A percentile compares a stretch with the other conserved stretches of the same genome.
These are phyloP conservation scores for Geosmithia morbida DNA, from an alignment of 2,329 filamentous ascomycete genomes.

Conservation along the genomic window DNA sequence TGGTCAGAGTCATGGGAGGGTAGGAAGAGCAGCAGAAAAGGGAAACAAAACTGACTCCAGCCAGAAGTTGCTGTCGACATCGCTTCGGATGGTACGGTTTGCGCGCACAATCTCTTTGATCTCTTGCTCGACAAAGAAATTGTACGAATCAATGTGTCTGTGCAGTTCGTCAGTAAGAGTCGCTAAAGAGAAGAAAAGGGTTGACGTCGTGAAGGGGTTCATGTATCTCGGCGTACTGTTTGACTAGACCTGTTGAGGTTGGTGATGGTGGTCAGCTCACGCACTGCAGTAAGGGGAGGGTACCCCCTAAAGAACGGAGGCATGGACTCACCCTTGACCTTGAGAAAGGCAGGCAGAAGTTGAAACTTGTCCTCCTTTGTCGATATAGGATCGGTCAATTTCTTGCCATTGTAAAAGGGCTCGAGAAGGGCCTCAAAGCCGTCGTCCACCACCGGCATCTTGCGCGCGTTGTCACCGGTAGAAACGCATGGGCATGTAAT, in stretches of 20 bases:
- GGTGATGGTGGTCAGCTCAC: background rate
- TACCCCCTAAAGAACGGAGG: too few relatives aligned
- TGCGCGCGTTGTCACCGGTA: slow-evolving; percentile 14
- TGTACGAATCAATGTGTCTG: slow-evolving; percentile 90
- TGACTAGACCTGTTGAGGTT: slow-evolving; percentile 50
- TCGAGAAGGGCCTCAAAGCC: slow-evolving; percentile 52
- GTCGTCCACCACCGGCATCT: slow-evolving; percentile 43
- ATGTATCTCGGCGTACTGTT: slow-evolving; percentile 43
- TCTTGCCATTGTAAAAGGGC: slow-evolving; percentile 55
- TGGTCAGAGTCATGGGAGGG: background rate
- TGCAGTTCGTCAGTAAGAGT: slow-evolving; percentile 3
- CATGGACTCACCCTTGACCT: slow-evolving; percentile 60
- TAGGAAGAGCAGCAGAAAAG: background rate
- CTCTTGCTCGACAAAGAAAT: slow-evolving; percentile 94
- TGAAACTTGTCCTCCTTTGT: slow-evolving; percentile 86
- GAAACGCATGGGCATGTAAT: slow-evolving; percentile 11
- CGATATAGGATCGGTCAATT: slow-evolving; percentile 49
- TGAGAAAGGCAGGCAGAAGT: slow-evolving; percentile 88
- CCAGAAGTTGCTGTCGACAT: slow-evolving; percentile 86
- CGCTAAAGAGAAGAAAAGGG: background rate
- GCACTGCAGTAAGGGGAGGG: background rate
- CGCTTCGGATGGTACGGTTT: slow-evolving; percentile 77
- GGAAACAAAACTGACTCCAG: slow-evolving; percentile 40
- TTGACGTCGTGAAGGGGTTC: background rate
- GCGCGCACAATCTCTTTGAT: slow-evolving; percentile 93